Base-by-base conservation (phyloP, 306 rosid species). In the Delonix regia region DNA sequence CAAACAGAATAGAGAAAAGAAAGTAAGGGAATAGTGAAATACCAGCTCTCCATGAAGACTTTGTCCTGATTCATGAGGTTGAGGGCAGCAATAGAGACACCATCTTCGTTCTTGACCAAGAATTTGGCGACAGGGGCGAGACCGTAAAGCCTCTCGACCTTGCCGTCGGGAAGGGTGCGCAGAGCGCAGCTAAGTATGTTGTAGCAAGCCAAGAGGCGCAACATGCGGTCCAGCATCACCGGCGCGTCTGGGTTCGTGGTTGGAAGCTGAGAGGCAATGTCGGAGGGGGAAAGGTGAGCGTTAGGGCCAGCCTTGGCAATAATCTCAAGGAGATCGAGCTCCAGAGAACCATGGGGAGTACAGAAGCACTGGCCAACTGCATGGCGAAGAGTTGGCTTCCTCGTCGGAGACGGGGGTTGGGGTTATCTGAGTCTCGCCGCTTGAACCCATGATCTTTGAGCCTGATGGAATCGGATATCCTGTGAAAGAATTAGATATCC, bases 1-100 rank as follows among this genome's bases (percentile, higher is more conserved):
- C n/a, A 39, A 64, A 18, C 5, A 36, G 42, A 41, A 61, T 7
- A 19, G 16, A 2, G 5, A 14, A 1, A 44, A 19, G 5, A 36
- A 11, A 4, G 24, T 5, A 52, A 21, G 19, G 1, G 25, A 25
- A 25, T 1, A 22, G 21, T 6, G 42, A 48, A 6, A 62, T 90
- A 94, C 99, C 99, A 94, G 91, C 97, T 94, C 85, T 94, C 99
- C 92, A 95, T 84, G 85, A 93, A 92, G 39, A 95, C 85, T 80
- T 93, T 95, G 73, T 95, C 99, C 34, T 93, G 97, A 56, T 90
- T 95, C 98, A 95, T 90, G 85, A 95, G 97, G 63, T 80, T 81
- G 13, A 90, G 94, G 66, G 99, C 75, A 74, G 96, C 85, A 44
- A 95, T 53, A 15, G 99, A 95, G 39, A 95, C 99, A n/a, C 93